Conservation (phyloP, 2,329 filamentous ascomycete genomes). For the Neonectria neomacrospora region DNA sequence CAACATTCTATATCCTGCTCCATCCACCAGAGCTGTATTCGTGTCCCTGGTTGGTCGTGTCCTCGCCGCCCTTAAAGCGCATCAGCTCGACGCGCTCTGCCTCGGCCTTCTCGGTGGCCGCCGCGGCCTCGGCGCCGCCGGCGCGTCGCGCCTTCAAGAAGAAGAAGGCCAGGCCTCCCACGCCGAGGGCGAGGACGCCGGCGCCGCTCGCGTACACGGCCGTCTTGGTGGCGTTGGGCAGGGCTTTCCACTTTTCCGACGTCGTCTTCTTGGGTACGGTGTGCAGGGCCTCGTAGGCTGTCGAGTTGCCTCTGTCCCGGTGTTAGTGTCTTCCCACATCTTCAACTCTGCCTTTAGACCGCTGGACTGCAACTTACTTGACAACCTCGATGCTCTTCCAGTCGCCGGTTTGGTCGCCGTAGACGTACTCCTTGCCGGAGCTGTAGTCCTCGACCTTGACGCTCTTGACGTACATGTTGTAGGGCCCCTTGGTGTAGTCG, state of each 20-base stretch:
- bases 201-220: conserved; percentile 63
- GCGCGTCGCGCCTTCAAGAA: conserved; percentile 65
- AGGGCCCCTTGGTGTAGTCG: conserved; percentile 73
- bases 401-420: conserved; percentile 68
- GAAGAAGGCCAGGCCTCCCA: conserved; percentile 60
- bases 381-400: conserved; percentile 72
- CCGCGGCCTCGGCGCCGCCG: conserved; percentile 62
- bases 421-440: conserved; percentile 73
- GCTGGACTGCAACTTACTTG: no score
- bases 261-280: conserved; percentile 55
- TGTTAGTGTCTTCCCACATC: conserved; percentile 8
- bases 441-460: conserved; percentile 66
- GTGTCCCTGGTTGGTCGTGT: conserved; percentile 41
- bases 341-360: no score
- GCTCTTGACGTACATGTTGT: conserved; percentile 78
- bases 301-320: conserved; percentile 65
- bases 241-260: conserved; percentile 64
- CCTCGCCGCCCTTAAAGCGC: conserved; percentile 53
- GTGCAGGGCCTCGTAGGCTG: conserved; percentile 58
- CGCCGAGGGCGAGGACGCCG: conserved; percentile 55
- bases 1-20: conserved; percentile 24
- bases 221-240: conserved; percentile 61
- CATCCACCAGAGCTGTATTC: conserved; percentile 40
- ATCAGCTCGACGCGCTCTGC: conserved; percentile 64
- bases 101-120: conserved; percentile 56